A percentile compares a stretch with the other conserved stretches of the same genome.
These are phyloP conservation scores for Euryodendron excelsum DNA, from an alignment of 148 eudicot genomes.

Conservation along the genomic window DNA sequence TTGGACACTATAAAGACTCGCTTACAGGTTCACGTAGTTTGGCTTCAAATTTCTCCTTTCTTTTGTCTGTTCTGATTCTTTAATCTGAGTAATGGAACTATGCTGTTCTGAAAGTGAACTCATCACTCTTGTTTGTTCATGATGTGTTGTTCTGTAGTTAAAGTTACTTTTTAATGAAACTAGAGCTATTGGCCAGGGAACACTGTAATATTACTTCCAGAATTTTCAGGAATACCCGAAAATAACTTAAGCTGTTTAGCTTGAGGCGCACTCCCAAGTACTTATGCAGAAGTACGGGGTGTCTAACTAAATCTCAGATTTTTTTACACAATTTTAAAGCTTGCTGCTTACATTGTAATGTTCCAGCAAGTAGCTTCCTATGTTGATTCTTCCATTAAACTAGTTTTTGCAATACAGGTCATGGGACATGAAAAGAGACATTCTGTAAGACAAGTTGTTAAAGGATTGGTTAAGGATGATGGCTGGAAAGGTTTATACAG, in stretches of 20 bases:
- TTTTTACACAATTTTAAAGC: neutral
- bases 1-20: conserved; percentile 96
- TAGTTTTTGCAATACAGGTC: conserved; percentile 43
- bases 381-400: neutral
- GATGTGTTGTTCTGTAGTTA: neutral
- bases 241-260: neutral
- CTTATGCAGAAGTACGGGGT: neutral
- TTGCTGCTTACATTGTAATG: neutral
- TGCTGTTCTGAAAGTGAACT: conserved; percentile 5
- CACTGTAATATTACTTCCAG: neutral
- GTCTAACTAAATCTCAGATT: neutral
- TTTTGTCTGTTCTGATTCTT: neutral
- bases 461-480: conserved; percentile 67
- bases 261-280: neutral
- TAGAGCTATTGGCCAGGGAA: neutral
- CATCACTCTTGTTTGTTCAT: neutral
- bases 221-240: neutral
- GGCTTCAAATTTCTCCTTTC: neutral
- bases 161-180: neutral
- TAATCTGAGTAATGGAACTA: neutral
- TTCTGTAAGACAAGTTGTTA: conserved; percentile 69
- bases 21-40: conserved; percentile 49
- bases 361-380: conserved; percentile 1
- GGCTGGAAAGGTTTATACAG: conserved; percentile 95
- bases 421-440: conserved; percentile 60